Conservation (phyloP, 345 rosid genomes). For the Garcia nutans region DNA sequence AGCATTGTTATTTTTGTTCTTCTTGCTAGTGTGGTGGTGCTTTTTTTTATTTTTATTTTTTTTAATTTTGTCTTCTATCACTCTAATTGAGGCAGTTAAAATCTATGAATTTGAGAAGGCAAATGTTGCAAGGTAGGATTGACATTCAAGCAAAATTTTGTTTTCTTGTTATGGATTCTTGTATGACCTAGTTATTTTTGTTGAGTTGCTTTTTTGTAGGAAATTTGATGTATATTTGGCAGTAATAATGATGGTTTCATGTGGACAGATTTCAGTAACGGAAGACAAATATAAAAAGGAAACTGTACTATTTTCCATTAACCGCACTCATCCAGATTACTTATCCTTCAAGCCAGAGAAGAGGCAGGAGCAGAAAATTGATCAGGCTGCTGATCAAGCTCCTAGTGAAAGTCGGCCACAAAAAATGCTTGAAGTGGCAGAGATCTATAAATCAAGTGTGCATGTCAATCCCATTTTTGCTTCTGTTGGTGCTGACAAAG, state of each 20-base stretch:
- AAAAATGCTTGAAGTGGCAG: slow-evolving; percentile 67
- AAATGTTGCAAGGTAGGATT: neutral
- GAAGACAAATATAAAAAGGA: slow-evolving; percentile 95
- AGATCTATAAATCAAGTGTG: slow-evolving; percentile 80
- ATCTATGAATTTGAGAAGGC: neutral
- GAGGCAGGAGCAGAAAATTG: slow-evolving; percentile 50
- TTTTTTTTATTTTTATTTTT: neutral
- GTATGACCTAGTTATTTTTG: neutral
- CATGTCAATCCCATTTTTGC: slow-evolving; percentile 82
- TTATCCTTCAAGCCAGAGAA: slow-evolving; percentile 81
- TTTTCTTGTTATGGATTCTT: neutral
- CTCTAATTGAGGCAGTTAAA: neutral
- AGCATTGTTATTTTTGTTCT: too few relatives aligned
- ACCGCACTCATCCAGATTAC: slow-evolving; percentile 67
- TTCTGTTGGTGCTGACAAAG: slow-evolving; percentile 71
- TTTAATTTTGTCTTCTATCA: too few relatives aligned
- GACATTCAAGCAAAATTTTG: neutral
- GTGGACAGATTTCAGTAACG: slow-evolving; percentile 47
- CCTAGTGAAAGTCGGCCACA: slow-evolving; percentile 39
- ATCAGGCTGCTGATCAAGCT: slow-evolving; percentile 40
- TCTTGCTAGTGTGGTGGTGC: neutral
- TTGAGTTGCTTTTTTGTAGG: neutral
- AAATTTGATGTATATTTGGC: slow-evolving; percentile 3
- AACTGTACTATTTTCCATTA: slow-evolving; percentile 54
- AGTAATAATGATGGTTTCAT: neutral